Evolutionary conservation across 176 grass and related monocot species (phyloP).

Genomic region (Panicum miliaceum): DNA sequence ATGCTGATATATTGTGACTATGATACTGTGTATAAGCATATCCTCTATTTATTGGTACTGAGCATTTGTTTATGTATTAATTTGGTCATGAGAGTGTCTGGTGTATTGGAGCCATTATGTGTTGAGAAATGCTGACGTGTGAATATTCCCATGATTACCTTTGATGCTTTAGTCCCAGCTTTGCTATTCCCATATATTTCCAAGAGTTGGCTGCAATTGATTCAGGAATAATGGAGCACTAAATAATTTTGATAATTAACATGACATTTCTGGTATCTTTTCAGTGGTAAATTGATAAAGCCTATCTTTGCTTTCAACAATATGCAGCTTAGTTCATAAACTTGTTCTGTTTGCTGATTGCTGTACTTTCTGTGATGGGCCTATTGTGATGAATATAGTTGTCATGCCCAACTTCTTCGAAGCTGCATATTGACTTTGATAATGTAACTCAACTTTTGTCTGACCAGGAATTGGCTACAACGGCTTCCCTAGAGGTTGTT

Average conservation of each 20-base stretch:
- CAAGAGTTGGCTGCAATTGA: too few species aligned
- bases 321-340: constrained; percentile 5
- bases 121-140: constrained; percentile 10
- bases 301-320: neutral
- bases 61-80: neutral
- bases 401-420: neutral
- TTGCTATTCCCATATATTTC: neutral
- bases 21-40: neutral
- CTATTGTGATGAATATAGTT: neutral
- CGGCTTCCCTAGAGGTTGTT: constrained; percentile 98
- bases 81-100: neutral
- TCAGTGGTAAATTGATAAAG: neutral
- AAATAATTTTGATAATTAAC: too few species aligned
- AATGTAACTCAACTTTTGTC: constrained; percentile 30
- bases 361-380: neutral
- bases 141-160: neutral
- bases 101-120: neutral
- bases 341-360: neutral
- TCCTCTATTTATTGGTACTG: neutral
- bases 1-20: neutral
- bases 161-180: constrained; percentile 5
- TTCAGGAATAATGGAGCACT: too few species aligned
- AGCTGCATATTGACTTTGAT: neutral
- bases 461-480: constrained; percentile 93
- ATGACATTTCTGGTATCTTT: neutral